Evolutionary conservation across 1,139 yeast species (phyloP), one percentile per base, ranked within the genome.

Genomic region (Candida pseudoviswanathii): DNA sequence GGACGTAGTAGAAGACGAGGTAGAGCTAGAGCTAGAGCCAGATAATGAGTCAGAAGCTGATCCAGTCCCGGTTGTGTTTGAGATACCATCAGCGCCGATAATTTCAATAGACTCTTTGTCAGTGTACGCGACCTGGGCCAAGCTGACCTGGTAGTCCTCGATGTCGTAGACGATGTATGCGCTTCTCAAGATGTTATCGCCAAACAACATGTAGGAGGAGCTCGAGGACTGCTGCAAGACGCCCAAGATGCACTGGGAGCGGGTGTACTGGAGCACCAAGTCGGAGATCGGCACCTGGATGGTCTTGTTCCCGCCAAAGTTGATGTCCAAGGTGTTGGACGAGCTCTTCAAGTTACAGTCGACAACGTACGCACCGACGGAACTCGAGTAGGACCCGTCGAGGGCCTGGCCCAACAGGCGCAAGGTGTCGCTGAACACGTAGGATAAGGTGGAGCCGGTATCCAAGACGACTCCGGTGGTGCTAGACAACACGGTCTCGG

Each of bases 111-210:
- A 34, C 29, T 45, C 48, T 30, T 39, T 25, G n/a, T 39, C 8
- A 7, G 80, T 62, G 43, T 63, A 61, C 48, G 67, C 68, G 5
- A 84, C 86, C 57, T 80, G 89, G 1, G 95, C 97, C 47, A 91
- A 52, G 0, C 86, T 84, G 29, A 90, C 73, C 60, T 84, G 82
- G 48, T 71, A 67, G 54, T 79, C 80, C 31, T 86, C 91, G 54
- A 89, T 70, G 65, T 91, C 95, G 59, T 80, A 89, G 41, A 89
- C 96, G 48, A 85, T 81, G 63, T 90, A 90, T 6, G 89, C 91
- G 47, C 81, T 75, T 52, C 89, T 77, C 59, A 91, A 69, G 67
- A 89, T 84, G 31, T 85, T 79, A 65, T 89, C 96, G 43, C 97
- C 97, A 10, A 89, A 62, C 46, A 71, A 60, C 37, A 70, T 54